phyloP scores from a whole-genome alignment of 352 stramenopile genomes.

The Phytophthora parvispora region DNA sequence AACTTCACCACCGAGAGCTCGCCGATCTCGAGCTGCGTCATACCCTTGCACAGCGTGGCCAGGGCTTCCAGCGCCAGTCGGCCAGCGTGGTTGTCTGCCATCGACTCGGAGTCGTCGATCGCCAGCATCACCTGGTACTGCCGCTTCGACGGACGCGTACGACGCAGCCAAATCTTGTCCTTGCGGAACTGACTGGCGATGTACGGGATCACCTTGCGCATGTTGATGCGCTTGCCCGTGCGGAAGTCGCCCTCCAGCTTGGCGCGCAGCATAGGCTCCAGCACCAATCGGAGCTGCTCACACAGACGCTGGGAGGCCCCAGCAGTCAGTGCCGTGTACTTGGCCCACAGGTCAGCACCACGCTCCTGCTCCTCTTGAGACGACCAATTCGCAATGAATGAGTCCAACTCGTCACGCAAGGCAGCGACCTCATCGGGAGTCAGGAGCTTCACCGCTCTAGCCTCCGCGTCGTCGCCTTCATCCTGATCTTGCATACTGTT shows the following conservation, averaged over 20 bases:
- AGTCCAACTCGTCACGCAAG: slow-evolving; percentile 84
- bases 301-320: slow-evolving; percentile 96
- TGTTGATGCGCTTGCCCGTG: slow-evolving; percentile 99
- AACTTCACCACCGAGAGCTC: slow-evolving; percentile 96
- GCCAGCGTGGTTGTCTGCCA: slow-evolving; percentile 97
- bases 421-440: slow-evolving; percentile 75
- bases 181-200: slow-evolving; percentile 99
- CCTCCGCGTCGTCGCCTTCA: slow-evolving; percentile 45
- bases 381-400: slow-evolving; percentile 76
- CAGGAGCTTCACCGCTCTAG: slow-evolving; percentile 48
- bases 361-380: slow-evolving; percentile 54
- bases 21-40: slow-evolving; percentile 98
- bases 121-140: slow-evolving; percentile 99
- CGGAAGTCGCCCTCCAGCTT: slow-evolving; percentile 99
- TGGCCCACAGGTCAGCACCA: slow-evolving; percentile 91
- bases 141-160: slow-evolving; percentile 98
- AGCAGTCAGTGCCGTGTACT: slow-evolving; percentile 95
- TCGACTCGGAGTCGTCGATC: slow-evolving; percentile 99
- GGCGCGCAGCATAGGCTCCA: slow-evolving; percentile 98
- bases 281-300: slow-evolving; percentile 98
- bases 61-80: slow-evolving; percentile 97
- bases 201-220: slow-evolving; percentile 99
- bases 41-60: slow-evolving; percentile 97
- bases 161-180: slow-evolving; percentile 99
- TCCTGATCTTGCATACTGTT: slow-evolving; percentile 40